These are phyloP conservation scores for Opeltia flavorubescens DNA, from an alignment of 495 filamentous ascomycete genomes.

Conservation along the genomic window DNA sequence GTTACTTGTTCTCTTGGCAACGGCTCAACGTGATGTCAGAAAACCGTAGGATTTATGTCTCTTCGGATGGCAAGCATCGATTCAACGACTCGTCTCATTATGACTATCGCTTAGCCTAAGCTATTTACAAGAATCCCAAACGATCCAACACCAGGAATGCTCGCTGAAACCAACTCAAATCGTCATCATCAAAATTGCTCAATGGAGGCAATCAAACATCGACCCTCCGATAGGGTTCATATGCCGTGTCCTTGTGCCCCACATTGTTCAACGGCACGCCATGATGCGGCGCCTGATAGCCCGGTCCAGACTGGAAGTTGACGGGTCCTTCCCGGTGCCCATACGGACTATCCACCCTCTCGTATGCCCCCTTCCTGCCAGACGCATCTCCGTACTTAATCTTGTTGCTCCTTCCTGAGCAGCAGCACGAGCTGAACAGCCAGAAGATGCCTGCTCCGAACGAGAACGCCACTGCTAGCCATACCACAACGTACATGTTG, in stretches of 20 bases:
- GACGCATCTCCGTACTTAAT: constrained; percentile 17
- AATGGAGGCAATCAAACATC: not conserved
- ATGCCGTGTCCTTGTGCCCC: constrained; percentile 17
- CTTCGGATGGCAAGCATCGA: too few species aligned
- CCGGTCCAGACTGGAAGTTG: constrained; percentile 5
- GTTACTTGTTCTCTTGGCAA: too few species aligned
- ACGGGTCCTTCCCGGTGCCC: constrained; percentile 2
- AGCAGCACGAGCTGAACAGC: constrained; percentile 85
- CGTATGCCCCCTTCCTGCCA: constrained; percentile 20
- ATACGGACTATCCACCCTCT: constrained; percentile 23
- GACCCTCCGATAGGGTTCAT: constrained; percentile 28
- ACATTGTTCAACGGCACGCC: constrained; percentile 9
- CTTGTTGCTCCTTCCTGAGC: constrained; percentile 36
- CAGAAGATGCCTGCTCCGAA: constrained; percentile 68
- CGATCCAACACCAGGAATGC: not conserved
- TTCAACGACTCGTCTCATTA: too few species aligned
- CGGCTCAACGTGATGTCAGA: too few species aligned
- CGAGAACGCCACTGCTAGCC: constrained; percentile 69
- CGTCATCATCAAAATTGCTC: not conserved
- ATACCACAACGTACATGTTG: constrained; percentile 53
- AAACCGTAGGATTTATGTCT: too few species aligned
- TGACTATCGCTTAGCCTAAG: too few species aligned
- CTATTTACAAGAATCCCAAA: too few species aligned
- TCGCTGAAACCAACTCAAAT: not conserved
- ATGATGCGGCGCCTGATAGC: constrained; percentile 14